Conservation (phyloP, 1,139 yeast species). For the Suhomyces atakaporum region DNA sequence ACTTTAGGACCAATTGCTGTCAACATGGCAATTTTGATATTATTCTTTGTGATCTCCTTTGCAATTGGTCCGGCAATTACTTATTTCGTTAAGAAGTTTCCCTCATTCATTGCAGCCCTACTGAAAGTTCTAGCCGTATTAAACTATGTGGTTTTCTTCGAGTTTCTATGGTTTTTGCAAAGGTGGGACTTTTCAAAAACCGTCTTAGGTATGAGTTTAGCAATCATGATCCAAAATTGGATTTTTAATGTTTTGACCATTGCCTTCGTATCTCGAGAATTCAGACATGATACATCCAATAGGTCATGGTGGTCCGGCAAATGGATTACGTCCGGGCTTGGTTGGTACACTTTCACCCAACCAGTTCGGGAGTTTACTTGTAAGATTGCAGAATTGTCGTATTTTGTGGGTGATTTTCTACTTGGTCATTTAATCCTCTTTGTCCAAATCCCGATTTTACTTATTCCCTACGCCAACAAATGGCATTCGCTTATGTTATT, state of each 20-base stretch:
- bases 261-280: slow-evolving; percentile 50
- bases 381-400: slow-evolving; percentile 55
- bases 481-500: slow-evolving; percentile 80
- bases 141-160: slow-evolving; percentile 48
- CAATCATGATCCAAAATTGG: slow-evolving; percentile 45
- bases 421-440: slow-evolving; percentile 55
- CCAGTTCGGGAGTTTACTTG: slow-evolving; percentile 58
- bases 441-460: slow-evolving; percentile 52
- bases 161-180: slow-evolving; percentile 53
- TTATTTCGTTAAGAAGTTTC: slow-evolving; percentile 36
- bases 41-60: slow-evolving; percentile 43
- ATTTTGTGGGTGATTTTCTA: slow-evolving; percentile 54
- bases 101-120: slow-evolving; percentile 44
- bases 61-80: slow-evolving; percentile 49
- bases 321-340: slow-evolving; percentile 57
- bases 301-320: slow-evolving; percentile 72
- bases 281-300: slow-evolving; percentile 50
- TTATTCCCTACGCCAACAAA: slow-evolving; percentile 61
- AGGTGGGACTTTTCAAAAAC: slow-evolving; percentile 54
- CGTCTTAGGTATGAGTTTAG: slow-evolving; percentile 47
- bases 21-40: slow-evolving; percentile 41
- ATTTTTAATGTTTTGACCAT: slow-evolving; percentile 43
- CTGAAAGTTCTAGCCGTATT: slow-evolving; percentile 48
- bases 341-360: slow-evolving; percentile 52
- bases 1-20: slow-evolving; percentile 50